These are phyloP conservation scores for Sporobolomyces pararoseus DNA, from an alignment of 768 basidiomycete genomes.

Conservation along the genomic window DNA sequence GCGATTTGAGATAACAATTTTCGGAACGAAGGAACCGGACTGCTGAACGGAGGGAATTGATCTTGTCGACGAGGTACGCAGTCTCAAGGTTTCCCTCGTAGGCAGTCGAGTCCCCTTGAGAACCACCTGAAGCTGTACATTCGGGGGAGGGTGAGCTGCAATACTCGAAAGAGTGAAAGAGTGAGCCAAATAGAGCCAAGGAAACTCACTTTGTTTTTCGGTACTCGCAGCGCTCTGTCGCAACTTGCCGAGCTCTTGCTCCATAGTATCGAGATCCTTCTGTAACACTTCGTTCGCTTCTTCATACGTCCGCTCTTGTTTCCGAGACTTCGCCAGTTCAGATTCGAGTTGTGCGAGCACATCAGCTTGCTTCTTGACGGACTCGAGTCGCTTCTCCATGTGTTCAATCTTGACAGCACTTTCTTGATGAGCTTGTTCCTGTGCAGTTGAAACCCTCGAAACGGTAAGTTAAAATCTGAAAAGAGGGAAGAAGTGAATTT, in stretches of 20 bases:
- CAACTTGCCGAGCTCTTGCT: constrained; percentile 81
- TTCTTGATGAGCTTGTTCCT: constrained; percentile 88
- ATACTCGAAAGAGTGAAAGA: no score
- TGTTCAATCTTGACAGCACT: constrained; percentile 85
- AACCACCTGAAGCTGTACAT: constrained; percentile 54
- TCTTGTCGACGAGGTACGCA: constrained; percentile 78
- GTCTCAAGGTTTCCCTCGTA: constrained; percentile 81
- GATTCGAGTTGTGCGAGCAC: constrained; percentile 72
- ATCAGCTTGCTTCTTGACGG: constrained; percentile 77
- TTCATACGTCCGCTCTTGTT: constrained; percentile 84
- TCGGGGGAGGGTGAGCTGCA: constrained; percentile 5
- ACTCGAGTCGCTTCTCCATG: constrained; percentile 88
- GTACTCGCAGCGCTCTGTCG: constrained; percentile 59
- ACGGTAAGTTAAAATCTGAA: no score
- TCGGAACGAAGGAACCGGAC: constrained; percentile 89
- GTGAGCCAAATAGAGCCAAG: no score
- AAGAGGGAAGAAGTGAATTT: no score
- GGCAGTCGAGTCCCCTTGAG: constrained; percentile 58
- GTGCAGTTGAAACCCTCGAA: constrained; percentile 45
- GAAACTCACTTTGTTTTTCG: constrained; percentile 65
- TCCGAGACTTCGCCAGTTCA: constrained; percentile 72
- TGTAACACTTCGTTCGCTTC: constrained; percentile 92
- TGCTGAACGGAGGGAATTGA: constrained; percentile 84
- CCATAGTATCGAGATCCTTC: constrained; percentile 75
- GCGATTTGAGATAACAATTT: constrained; percentile 88